Evolutionary conservation across 2,329 filamentous ascomycete genomes (phyloP), one percentile per base, ranked within the genome.

Genomic region (Ophiobolus disseminans): DNA sequence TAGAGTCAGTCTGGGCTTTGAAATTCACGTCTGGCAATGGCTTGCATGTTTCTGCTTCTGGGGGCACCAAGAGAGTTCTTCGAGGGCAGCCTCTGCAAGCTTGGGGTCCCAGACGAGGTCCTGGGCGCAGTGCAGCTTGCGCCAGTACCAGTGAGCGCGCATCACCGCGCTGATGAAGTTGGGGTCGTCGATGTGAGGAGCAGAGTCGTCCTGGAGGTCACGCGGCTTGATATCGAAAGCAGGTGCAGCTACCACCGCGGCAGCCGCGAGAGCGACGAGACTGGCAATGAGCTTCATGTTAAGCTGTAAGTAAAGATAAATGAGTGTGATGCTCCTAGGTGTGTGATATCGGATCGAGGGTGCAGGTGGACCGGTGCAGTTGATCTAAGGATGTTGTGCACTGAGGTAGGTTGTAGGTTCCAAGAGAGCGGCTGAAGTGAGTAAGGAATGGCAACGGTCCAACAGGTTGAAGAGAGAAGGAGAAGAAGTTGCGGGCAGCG

Each of bases 91-190:
- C 8, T 66, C 42, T 21, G 68, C 68, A 22, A 69, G 56, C 23
- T 55, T 47, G 7, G 48, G 30, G 48, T 72, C 66, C 69, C 69
- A 73, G 19, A 54, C 40, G 8, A 73, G 63, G 25, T 69, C 66
- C 43, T 70, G 69, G 6, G 69, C 68, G 48, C 69, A 72, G 55
- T 73, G 69, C 23, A 70, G 57, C 32, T 48, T 53, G 34, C 68
- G 69, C 68, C 68, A 71, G 48, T 65, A 70, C 66, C 67, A 70
- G 57, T 73, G 69, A 16, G 68, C 68, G 10, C 68, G 57, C 61
- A 73, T 64, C 31, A 71, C 61, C 10, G 55, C 58, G 38, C 57
- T 58, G 37, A 69, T 64, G 62, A 73, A 71, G 32, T 64, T 60
- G 9, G 48, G 38, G 46, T 73, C 68, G 30, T 65, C 48, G 14